Base-by-base conservation (phyloP, 2,329 filamentous ascomycete species). In the Neurospora crassa region DNA sequence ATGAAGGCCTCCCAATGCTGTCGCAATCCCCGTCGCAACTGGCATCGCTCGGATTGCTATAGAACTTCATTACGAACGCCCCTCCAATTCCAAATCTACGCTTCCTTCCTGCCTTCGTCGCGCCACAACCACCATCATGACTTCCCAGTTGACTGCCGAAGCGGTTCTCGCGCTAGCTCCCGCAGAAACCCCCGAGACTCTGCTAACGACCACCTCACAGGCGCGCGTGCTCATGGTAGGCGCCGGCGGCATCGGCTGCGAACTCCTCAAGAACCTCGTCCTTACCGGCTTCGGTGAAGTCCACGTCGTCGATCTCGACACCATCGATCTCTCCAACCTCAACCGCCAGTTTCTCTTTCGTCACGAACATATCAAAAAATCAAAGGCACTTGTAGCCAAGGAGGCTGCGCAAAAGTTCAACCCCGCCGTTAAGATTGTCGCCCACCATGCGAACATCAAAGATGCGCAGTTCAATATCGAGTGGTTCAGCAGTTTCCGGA, bases 291-390 rank as follows among this genome's bases (percentile, higher is more conserved):
- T 97, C 77, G 93, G 93, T 75, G 92, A 97, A 82, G 90, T 98
- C 69, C 92, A 97, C 81, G 91, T 98, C 67, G 93, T 99, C 76
- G 96, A 99, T 81, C 91, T 99, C 72, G 96, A 99, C 81, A 99
- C 96, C 1, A 98, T 99, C 82, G 96, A 99, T 79, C 87, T 99
- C 29, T 97, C 94, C 83, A 99, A 99, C 79, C 87, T 99, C 69
- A 99, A 99, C 78, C 92, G 96, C 70, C 96, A 99, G 81, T 99
- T 99, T 78, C 89, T 99, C 68, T 99, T 99, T 81, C 89, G 94
- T 73, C 91, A 95, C 77, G 94, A 98, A 80, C 96, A 99, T 79
- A 98, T 99, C 82, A 98, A 97, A 82, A 97, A 97, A 81, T 89
- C 95, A 1, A 99, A 99, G 80, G 94, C 96, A 69, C 82, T 97